Base-by-base conservation (phyloP, 2,329 filamentous ascomycete species). In the Exserohilum turcica region DNA sequence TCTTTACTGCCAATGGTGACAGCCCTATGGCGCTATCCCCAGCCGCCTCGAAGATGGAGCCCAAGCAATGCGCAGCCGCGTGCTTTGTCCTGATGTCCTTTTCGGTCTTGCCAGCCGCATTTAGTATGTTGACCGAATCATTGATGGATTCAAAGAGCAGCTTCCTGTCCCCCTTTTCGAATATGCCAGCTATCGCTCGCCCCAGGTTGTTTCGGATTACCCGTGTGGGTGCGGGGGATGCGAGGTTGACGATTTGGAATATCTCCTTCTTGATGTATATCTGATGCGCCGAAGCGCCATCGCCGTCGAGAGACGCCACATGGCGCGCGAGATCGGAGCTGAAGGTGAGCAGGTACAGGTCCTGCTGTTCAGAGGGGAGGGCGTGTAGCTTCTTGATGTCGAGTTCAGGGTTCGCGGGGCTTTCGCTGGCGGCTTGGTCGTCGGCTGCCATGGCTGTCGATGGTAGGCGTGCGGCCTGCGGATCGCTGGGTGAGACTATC, bases 91-190 rank as follows among this genome's bases (percentile, higher is more conserved):
- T 86, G 45, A 89, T 74, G 65, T 96, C 92, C 62, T 86, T 86
- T 52, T 97, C 92, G 47, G 81, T 81, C 74, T 96, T 97, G 28
- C 72, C 70, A 16, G 88, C 85, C 42, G 83, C 83, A 55, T 86
- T 86, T 39, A 96, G 73, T 50, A 96, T 86, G 9, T 78, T 80
- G 8, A 92, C 81, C 9, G 97, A 80, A 62, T 97, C 93, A 67
- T 94, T 96, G 70, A 97, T 89, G 0, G 91, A 95, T 75, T 99
- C 94, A 70, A 95, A 97, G 2, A 99, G 83, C 44, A 96, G 82
- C 72, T 95, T 96, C 60, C 93, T 84, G 76, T 97, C 93, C 10
- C 94, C 94, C 59, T 89, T 88, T 13, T 82, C 83, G 61, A 99
- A 89, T 53, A 97, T 86, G 66, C 89, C 87, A 36, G 88, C 88